A percentile compares a stretch with the other conserved stretches of the same genome.
Evolutionary conservation across 192 early-diverging fungal species (phyloP).

Genomic region (Coemansia sp.): DNA sequence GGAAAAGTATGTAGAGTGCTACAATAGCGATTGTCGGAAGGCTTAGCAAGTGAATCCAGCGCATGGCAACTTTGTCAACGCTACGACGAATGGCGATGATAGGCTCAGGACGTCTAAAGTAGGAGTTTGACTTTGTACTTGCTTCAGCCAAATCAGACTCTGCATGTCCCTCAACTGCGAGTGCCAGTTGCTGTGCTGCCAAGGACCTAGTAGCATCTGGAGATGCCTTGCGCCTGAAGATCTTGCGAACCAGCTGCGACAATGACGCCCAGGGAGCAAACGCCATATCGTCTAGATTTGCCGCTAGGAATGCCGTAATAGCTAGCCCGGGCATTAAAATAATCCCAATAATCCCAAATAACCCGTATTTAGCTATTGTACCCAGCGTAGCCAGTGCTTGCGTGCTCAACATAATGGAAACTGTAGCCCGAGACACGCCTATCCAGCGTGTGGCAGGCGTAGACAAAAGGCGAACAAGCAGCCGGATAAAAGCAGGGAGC

Average conservation of each 20-base stretch:
- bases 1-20: neutral
- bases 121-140: neutral
- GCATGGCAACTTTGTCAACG: conserved; percentile 9
- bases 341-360: neutral
- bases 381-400: no score
- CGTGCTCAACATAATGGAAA: no score
- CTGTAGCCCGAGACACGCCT: no score
- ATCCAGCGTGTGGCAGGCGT: no score
- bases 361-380: neutral
- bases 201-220: neutral
- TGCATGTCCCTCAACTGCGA: neutral
- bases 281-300: neutral
- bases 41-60: conserved; percentile 5
- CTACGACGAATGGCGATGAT: conserved; percentile 8
- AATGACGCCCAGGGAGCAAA: neutral
- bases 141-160: neutral
- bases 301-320: neutral
- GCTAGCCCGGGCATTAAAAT: neutral
- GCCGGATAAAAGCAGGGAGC: no score
- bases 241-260: neutral
- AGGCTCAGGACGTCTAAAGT: conserved; percentile 4
- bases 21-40: neutral
- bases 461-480: no score
- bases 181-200: neutral
- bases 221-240: neutral